Percentiles rank a stretch among this genome's conserved stretches.
Conservation (phyloP, 2,329 filamentous ascomycete genomes). For the Microsporum audouinii region DNA sequence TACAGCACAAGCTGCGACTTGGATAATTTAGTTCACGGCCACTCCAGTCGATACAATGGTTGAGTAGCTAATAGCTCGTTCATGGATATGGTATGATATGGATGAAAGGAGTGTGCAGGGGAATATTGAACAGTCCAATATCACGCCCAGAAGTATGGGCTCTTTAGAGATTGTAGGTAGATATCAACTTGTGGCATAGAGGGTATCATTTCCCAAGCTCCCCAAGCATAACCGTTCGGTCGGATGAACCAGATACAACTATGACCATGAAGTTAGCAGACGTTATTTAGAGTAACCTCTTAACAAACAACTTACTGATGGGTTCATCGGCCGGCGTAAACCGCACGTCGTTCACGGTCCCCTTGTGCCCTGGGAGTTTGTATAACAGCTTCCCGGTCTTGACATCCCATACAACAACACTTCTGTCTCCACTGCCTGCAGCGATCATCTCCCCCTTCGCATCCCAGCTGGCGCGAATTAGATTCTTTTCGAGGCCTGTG, state of each 20-base stretch:
- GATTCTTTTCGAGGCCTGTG: slow-evolving; percentile 77
- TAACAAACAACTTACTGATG: slow-evolving; percentile 57
- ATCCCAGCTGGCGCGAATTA: slow-evolving; percentile 86
- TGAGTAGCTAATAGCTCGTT: too few relatives aligned
- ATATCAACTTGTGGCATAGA: neutral
- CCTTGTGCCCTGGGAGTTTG: slow-evolving; percentile 90
- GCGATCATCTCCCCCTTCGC: slow-evolving; percentile 73
- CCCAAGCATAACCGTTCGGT: slow-evolving; percentile 71
- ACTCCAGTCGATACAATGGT: too few relatives aligned
- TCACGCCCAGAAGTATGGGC: neutral
- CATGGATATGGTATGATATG: too few relatives aligned
- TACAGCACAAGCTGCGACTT: too few relatives aligned
- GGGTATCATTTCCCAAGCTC: slow-evolving; percentile 57
- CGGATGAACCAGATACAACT: slow-evolving; percentile 87
- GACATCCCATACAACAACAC: slow-evolving; percentile 80
- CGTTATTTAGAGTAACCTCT: slow-evolving; percentile 14
- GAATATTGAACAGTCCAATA: neutral
- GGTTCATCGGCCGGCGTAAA: slow-evolving; percentile 78
- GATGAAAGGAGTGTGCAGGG: neutral
- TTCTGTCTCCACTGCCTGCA: slow-evolving; percentile 80
- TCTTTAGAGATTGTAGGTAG: neutral
- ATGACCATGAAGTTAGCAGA: slow-evolving; percentile 4
- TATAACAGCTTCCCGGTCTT: slow-evolving; percentile 83
- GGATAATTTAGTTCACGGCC: too few relatives aligned
- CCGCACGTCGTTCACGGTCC: slow-evolving; percentile 86